Evolutionary conservation across 2,329 filamentous ascomycete genomes (phyloP).

Genomic region (Mollisia scopiformis): DNA sequence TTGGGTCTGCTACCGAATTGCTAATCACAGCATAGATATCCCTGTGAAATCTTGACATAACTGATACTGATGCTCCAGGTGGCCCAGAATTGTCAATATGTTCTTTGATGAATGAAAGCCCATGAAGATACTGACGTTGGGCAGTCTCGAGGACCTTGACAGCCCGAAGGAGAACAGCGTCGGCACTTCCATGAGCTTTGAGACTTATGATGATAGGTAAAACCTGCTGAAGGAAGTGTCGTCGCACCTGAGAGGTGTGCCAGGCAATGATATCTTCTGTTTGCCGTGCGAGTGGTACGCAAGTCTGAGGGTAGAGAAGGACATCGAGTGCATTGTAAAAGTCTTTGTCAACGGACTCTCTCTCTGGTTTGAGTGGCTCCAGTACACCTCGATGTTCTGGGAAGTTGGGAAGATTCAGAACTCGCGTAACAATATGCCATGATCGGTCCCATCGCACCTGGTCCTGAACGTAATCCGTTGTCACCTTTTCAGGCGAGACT

Average conservation of each 20-base stretch:
- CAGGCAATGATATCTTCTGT: conserved; percentile 61
- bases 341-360: conserved; percentile 35
- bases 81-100: conserved; percentile 43
- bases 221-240: conserved; percentile 63
- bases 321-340: conserved; percentile 58
- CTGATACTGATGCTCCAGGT: conserved; percentile 40
- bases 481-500: conserved; percentile 5
- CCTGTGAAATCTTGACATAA: conserved; percentile 55
- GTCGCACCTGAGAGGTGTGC: conserved; percentile 63
- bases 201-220: conserved; percentile 56
- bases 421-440: conserved; percentile 64
- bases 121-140: conserved; percentile 59
- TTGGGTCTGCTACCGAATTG: conserved; percentile 59
- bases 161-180: conserved; percentile 52
- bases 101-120: conserved; percentile 53
- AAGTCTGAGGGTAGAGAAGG: conserved; percentile 50
- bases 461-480: conserved; percentile 30
- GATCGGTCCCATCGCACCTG: conserved; percentile 63
- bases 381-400: conserved; percentile 47
- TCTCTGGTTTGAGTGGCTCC: conserved; percentile 21
- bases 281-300: conserved; percentile 52
- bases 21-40: conserved; percentile 68
- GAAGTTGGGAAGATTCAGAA: conserved; percentile 56
- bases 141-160: conserved; percentile 63
- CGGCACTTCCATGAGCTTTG: conserved; percentile 38